Base-by-base conservation (phyloP, 768 basidiomycete species). In the Lyophyllum atratum region DNA sequence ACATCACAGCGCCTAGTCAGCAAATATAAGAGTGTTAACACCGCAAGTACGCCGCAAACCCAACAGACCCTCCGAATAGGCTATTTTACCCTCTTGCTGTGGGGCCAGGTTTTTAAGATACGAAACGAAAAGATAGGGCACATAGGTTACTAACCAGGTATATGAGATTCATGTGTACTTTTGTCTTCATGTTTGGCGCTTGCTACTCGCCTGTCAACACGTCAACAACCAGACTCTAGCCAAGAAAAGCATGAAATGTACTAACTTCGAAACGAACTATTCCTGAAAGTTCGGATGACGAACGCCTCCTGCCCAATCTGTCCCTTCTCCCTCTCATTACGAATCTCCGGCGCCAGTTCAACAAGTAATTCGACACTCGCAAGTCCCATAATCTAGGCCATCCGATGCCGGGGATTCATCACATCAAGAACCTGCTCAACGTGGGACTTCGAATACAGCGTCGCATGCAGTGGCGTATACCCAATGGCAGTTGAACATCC, bases 321-420 rank as follows among this genome's bases (percentile, higher is more conserved):
- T 8, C 64, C 71, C 47, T 78, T 74, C 55, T 72, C 72, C 65
- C 67, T 72, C 64, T 81, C 80, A 44, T 81, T 81, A 14, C 87
- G 79, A 2, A 82, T 85, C 62, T 93, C 93, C 59, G 98, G 73
- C 4, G 95, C 94, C 15, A 99, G 75, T 0, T 95, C 95, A 25
- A 98, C 95, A 66, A 97, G 98, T 63, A 98, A 99, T 72, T 99
- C 96, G 29, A 98, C 90, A 68, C 93, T 96, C 0, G 97, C 97
- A 14, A 96, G 81, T 4, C 95, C 87, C 0, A 96, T 97, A 90
- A 95, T 96, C 68, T 99, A 97, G 0, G 97, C 97, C 85, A 96
- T 90, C 25, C 96, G 83, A 70, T 99, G 96, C 17, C 95, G 82
- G 42, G 87, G 83, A 66, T 98, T 99, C 50, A 98, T 90, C 22